These are phyloP conservation scores for Penicillium manginii DNA, from an alignment of 495 filamentous ascomycete species.

Conservation along the genomic window DNA sequence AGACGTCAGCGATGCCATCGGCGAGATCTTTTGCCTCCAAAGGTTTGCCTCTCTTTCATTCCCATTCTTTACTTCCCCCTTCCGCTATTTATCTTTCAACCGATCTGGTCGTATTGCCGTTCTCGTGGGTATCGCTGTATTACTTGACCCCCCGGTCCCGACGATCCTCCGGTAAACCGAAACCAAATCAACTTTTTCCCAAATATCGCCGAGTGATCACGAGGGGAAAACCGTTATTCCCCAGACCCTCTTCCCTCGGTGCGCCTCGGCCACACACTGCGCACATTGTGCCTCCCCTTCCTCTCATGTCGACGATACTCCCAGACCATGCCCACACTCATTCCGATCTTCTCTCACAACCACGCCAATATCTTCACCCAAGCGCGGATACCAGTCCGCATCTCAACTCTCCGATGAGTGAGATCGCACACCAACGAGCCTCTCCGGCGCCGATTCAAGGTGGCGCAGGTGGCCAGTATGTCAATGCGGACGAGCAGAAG, in stretches of 20 bases:
- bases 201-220: constrained; percentile 37
- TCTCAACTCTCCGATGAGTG: constrained; percentile 38
- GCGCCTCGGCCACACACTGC: constrained; percentile 23
- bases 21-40: constrained; percentile 5
- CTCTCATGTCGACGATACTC: constrained; percentile 36
- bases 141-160: constrained; percentile 10
- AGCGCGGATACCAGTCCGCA: constrained; percentile 26
- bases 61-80: constrained; percentile 7
- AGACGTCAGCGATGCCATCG: constrained; percentile 9
- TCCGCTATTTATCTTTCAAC: background rate
- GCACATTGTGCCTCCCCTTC: constrained; percentile 8
- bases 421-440: constrained; percentile 33
- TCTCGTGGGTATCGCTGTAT: background rate
- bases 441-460: constrained; percentile 30
- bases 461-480: constrained; percentile 16
- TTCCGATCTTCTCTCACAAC: constrained; percentile 11
- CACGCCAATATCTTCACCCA: constrained; percentile 8
- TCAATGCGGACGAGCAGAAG: constrained; percentile 19
- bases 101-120: background rate
- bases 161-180: constrained; percentile 41
- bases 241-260: constrained; percentile 23
- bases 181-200: constrained; percentile 31
- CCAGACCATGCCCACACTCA: constrained; percentile 37
- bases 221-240: constrained; percentile 28
- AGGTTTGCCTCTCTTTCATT: constrained; percentile 6